A percentile compares a stretch with the other conserved stretches of the same genome.
These are phyloP conservation scores for Paragyromitra xinjiangensis DNA, from an alignment of 495 filamentous ascomycete species.

Conservation along the genomic window DNA sequence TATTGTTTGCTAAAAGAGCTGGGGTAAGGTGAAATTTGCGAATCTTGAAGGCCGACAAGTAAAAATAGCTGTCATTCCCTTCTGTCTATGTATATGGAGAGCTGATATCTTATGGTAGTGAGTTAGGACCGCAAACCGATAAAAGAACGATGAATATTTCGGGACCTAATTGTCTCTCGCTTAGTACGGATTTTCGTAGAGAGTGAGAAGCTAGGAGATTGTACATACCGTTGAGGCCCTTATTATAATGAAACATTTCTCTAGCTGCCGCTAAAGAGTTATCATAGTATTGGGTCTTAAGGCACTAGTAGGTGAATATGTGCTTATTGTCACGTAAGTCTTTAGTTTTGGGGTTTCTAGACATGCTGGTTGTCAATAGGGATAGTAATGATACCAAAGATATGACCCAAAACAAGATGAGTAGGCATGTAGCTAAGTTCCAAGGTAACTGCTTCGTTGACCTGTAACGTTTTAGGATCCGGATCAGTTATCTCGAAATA, in stretches of 20 bases:
- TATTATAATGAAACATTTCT: background rate
- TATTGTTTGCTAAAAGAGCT: too few species aligned
- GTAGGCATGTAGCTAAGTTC: constrained; percentile 22
- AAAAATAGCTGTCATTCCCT: background rate
- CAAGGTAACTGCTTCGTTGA: constrained; percentile 18
- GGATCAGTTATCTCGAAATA: constrained; percentile 12
- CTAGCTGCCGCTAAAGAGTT: background rate
- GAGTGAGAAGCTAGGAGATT: background rate
- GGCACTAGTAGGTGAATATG: background rate
- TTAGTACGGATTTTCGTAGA: background rate
- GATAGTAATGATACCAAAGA: background rate
- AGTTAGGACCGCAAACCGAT: background rate
- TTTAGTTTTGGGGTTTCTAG: background rate
- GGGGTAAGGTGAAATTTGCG: too few species aligned
- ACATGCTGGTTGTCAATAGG: background rate
- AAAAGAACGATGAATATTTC: background rate
- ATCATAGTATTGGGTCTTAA: background rate
- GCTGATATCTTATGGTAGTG: background rate
- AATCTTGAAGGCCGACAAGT: background rate
- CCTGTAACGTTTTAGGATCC: constrained; percentile 17
- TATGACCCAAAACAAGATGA: constrained; percentile 8
- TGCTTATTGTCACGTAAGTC: background rate
- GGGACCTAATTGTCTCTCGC: background rate
- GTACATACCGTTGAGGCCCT: background rate
- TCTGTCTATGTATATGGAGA: background rate